Base-by-base conservation (phyloP, 176 grass and related monocot species). In the Panicum miliaceum region DNA sequence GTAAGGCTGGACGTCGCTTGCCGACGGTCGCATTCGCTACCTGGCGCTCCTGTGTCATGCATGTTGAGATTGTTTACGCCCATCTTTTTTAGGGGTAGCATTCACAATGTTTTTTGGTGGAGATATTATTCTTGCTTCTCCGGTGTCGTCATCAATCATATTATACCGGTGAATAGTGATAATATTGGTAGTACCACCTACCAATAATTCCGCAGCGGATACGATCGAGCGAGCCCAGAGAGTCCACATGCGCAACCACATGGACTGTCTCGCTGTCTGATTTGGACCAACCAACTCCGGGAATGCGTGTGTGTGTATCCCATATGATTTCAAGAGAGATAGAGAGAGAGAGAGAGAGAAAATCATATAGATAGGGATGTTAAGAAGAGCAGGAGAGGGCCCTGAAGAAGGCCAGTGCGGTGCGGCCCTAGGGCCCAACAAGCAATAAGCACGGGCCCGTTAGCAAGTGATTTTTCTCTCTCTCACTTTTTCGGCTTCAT, bases 161-260 rank as follows among this genome's bases (percentile, higher is more conserved):
- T 46, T 29, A 62, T 62, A 64, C 76, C 36, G 32, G 5, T 27
- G 12, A 8, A 32, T 32, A 32, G 29, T 81, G n/a, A 79, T 86
- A 45, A 36, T 1, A 75, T 58, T 36, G 41, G 71, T 27, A 73
- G 64, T 61, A 52, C 52, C 63, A 77, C 71, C 72, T n/a, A 76
- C 86, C 86, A 87, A 87, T 82, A 75, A 87, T 82, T 82, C 62
- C 50, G 43, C 40, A 40, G 43, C 4, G 12, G 52, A 82, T 82
- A 69, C 37, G 70, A 52, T 87, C 48, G 14, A 22, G 6, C 48
- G 14, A 22, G 6, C 29, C 18, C 51, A 56, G 18, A 32, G 22
- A 69, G 82, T 53, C 82, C 72, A 75, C 72, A 54, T 75, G 72
- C 27, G 1, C 50, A 13, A 2, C 47, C 82, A 87, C 71, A 87